A percentile compares a stretch with the other conserved stretches of the same genome.
phyloP scores from a whole-genome alignment of 2,329 filamentous ascomycete species.

The Lachnellula suecica region DNA sequence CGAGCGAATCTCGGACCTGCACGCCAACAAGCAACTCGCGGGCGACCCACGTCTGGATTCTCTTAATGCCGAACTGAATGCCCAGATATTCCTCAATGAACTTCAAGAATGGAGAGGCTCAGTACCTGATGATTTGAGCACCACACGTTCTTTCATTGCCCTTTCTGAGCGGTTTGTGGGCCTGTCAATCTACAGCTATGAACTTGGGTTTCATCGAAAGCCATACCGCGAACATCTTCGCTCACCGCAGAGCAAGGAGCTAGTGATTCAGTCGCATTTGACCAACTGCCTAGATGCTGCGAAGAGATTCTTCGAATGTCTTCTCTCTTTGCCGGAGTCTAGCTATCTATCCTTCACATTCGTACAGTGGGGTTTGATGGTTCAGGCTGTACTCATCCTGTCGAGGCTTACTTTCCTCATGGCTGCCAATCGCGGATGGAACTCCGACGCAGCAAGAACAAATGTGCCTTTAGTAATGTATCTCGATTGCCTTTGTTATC shows the following conservation, averaged over 20 bases:
- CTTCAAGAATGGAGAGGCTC: constrained; percentile 23
- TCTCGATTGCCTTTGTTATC: constrained; percentile 28
- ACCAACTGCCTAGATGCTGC: constrained; percentile 18
- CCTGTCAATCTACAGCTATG: constrained; percentile 24
- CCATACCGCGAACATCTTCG: constrained; percentile 18
- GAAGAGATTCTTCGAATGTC: constrained; percentile 26
- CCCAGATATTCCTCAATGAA: constrained; percentile 25
- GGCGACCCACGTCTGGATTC: constrained; percentile 14
- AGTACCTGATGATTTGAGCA: constrained; percentile 13
- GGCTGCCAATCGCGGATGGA: constrained; percentile 24
- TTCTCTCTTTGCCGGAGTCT: constrained; percentile 24
- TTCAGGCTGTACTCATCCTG: constrained; percentile 22
- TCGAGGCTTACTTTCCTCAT: constrained; percentile 29
- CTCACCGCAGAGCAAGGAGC: neutral
- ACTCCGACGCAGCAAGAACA: constrained; percentile 20
- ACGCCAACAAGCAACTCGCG: constrained; percentile 4
- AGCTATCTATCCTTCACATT: constrained; percentile 21
- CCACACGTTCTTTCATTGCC: constrained; percentile 19
- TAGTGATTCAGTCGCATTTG: constrained; percentile 14
- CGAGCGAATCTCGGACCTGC: constrained; percentile 16
- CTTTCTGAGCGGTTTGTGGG: constrained; percentile 17
- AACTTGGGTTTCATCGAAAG: constrained; percentile 23
- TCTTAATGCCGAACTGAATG: constrained; percentile 24
- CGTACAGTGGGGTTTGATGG: constrained; percentile 20
- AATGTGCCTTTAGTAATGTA: constrained; percentile 29